These are phyloP conservation scores for Groenewaldozyma sp. DNA, from an alignment of 1,139 yeast species.

Conservation along the genomic window DNA sequence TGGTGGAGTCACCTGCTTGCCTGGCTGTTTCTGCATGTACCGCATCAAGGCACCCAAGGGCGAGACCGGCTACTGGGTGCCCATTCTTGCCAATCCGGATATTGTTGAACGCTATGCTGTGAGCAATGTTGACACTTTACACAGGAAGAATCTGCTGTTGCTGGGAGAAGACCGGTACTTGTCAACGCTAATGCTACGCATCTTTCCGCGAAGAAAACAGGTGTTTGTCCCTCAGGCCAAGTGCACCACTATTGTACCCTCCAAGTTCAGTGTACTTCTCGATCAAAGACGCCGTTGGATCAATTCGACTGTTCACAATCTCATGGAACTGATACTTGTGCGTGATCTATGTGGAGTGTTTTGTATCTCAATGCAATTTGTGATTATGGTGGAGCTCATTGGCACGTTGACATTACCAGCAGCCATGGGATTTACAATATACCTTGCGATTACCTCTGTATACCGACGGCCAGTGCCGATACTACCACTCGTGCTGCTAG, in stretches of 20 bases:
- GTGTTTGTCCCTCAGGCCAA: conserved; percentile 29
- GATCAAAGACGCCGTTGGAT: conserved; percentile 34
- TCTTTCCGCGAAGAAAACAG: conserved; percentile 29
- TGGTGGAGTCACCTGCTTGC: conserved; percentile 32
- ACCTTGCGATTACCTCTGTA: conserved; percentile 63
- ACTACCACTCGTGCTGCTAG: conserved; percentile 65
- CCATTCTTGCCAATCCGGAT: conserved; percentile 34
- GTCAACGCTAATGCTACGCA: conserved; percentile 28
- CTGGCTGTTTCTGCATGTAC: conserved; percentile 32
- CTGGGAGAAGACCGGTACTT: conserved; percentile 32
- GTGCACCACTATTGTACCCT: conserved; percentile 29
- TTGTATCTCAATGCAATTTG: conserved; percentile 32
- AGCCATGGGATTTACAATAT: conserved; percentile 72
- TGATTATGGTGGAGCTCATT: conserved; percentile 28
- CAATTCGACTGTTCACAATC: conserved; percentile 31
- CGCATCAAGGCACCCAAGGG: conserved; percentile 45
- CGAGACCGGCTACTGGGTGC: conserved; percentile 60
- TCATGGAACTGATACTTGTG: conserved; percentile 28
- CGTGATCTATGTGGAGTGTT: conserved; percentile 31
- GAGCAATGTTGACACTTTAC: conserved; percentile 28
- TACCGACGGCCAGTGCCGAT: conserved; percentile 70
- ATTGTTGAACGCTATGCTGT: conserved; percentile 29
- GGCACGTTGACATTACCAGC: conserved; percentile 66
- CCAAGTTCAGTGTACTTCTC: conserved; percentile 24
- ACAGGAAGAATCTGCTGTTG: conserved; percentile 28